Evolutionary conservation across 306 rosid genomes (phyloP).

Genomic region (Begonia peltatifolia): DNA sequence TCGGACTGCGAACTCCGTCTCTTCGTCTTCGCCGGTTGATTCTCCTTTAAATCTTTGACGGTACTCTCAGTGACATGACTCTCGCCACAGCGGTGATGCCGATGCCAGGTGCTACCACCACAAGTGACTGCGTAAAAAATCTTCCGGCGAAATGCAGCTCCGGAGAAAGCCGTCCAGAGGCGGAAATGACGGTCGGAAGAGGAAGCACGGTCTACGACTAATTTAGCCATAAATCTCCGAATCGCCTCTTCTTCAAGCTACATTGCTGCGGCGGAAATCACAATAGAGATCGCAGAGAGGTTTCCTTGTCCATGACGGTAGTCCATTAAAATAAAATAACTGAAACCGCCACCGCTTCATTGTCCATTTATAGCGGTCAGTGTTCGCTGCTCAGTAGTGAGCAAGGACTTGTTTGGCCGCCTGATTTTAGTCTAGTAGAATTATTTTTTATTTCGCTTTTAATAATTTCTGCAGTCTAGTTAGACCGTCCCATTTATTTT

Average conservation of each 20-base stretch:
- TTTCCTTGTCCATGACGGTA: no score
- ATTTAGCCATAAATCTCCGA: conserved; percentile 38
- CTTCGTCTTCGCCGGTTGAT: conserved; percentile 5
- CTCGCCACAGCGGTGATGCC: conserved; percentile 12
- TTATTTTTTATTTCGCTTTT: no score
- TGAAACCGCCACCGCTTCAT: no score
- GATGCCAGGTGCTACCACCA: conserved; percentile 53
- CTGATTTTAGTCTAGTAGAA: no score
- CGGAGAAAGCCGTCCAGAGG: conserved; percentile 13
- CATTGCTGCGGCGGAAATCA: conserved; percentile 21
- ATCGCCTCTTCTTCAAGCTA: conserved; percentile 17
- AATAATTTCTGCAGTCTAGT: no score
- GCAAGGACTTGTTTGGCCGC: no score
- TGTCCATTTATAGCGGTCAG: no score
- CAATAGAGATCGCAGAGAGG: no score
- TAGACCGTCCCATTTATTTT: no score
- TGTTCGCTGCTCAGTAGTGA: no score
- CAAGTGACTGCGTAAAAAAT: conserved; percentile 77
- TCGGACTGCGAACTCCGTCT: conserved; percentile 31
- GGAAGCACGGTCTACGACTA: conserved; percentile 27
- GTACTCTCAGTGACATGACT: conserved; percentile 1
- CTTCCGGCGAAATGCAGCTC: conserved; percentile 49
- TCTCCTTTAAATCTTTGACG: conserved; percentile 6
- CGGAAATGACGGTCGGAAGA: conserved; percentile 34
- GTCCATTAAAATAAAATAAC: no score